phyloP scores from a whole-genome alignment of 768 basidiomycete species.

The Calocybe gangraenosa region DNA sequence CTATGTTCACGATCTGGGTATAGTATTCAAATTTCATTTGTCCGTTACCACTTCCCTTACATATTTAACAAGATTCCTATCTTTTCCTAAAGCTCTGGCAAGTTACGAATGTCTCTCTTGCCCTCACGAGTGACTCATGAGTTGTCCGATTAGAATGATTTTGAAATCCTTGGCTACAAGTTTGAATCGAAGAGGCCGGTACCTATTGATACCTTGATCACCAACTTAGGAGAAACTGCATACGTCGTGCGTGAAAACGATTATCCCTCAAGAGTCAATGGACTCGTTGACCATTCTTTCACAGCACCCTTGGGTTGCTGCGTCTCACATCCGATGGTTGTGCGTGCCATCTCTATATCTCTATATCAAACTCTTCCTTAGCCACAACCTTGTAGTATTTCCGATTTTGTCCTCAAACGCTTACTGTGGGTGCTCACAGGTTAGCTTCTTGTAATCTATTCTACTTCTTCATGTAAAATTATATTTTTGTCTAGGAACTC shows the following conservation, averaged over 20 bases:
- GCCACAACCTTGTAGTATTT: conserved; percentile 26
- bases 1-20: conserved; percentile 51
- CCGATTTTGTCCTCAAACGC: conserved; percentile 56
- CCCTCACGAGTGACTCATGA: not conserved
- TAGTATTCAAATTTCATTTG: conserved; percentile 2
- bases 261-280: too few species aligned
- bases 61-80: conserved; percentile 37
- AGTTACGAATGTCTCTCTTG: conserved; percentile 4
- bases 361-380: too few species aligned
- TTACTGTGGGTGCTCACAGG: conserved; percentile 62
- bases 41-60: not conserved
- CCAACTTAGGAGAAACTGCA: conserved; percentile 52
- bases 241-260: conserved; percentile 37
- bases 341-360: too few species aligned
- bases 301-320: conserved; percentile 59
- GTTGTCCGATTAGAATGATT: conserved; percentile 39
- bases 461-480: conserved; percentile 22
- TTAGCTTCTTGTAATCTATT: conserved; percentile 3
- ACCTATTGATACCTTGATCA: conserved; percentile 48
- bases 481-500: conserved; percentile 40
- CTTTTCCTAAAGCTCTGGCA: conserved; percentile 54
- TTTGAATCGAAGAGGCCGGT: conserved; percentile 36
- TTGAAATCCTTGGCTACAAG: conserved; percentile 46
- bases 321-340: conserved; percentile 56
- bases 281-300: not conserved